phyloP scores from a whole-genome alignment of 306 rosid species.

The Leucaena leucocephala region DNA sequence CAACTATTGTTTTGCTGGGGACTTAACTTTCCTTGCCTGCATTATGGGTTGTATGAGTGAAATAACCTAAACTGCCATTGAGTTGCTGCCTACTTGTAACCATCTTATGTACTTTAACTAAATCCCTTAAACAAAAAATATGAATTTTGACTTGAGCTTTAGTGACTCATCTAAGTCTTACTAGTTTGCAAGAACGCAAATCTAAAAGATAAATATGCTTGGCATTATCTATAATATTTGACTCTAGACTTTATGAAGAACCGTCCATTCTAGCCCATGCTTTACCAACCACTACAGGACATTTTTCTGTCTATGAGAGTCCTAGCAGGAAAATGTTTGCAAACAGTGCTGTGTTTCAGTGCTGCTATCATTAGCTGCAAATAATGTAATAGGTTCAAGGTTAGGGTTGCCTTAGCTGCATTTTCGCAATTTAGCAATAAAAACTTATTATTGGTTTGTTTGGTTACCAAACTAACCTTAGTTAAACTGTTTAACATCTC shows the following conservation, averaged over 20 bases:
- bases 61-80: constrained; percentile 24
- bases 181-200: constrained; percentile 30
- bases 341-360: constrained; percentile 15
- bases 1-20: constrained; percentile 24
- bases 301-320: neutral
- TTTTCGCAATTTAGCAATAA: constrained; percentile 26
- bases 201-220: constrained; percentile 5
- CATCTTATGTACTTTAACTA: constrained; percentile 26
- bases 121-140: constrained; percentile 3
- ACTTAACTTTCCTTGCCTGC: constrained; percentile 26
- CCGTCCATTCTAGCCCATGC: constrained; percentile 15
- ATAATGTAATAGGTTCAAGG: neutral
- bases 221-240: constrained; percentile 21
- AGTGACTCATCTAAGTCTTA: constrained; percentile 14
- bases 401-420: constrained; percentile 22
- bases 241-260: constrained; percentile 7
- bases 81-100: constrained; percentile 25
- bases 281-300: constrained; percentile 16
- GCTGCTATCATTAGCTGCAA: constrained; percentile 20
- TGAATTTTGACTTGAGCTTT: constrained; percentile 22
- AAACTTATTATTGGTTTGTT: constrained; percentile 27
- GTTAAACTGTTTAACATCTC: constrained; percentile 4
- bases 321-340: neutral
- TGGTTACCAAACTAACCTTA: constrained; percentile 13
- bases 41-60: neutral